A percentile compares a stretch with the other conserved stretches of the same genome.
Conservation (phyloP, 2,329 filamentous ascomycete genomes). For the Alternaria panax region DNA sequence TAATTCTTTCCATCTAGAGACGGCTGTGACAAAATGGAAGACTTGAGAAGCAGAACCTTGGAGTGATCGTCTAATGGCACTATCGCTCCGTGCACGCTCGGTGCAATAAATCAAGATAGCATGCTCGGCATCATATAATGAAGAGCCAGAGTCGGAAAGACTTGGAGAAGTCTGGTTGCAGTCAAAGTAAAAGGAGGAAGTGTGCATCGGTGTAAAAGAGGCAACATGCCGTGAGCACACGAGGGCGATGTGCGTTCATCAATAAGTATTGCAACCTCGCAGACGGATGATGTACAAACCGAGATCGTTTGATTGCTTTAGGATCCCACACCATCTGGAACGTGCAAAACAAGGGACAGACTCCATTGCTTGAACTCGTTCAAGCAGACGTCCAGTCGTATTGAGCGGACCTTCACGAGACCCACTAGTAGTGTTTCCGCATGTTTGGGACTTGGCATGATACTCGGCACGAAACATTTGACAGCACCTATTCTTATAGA, state of each 20-base stretch:
- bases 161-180: background rate
- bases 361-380: background rate
- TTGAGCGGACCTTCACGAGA: background rate
- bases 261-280: background rate
- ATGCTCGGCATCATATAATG: background rate
- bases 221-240: background rate
- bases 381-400: background rate
- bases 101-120: background rate
- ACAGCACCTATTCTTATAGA: slow-evolving; percentile 1
- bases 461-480: slow-evolving; percentile 17
- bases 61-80: background rate
- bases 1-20: background rate
- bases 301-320: background rate
- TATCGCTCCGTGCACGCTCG: background rate
- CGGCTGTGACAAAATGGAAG: background rate
- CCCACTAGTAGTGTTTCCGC: slow-evolving; percentile 4
- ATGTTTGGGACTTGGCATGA: slow-evolving; percentile 22
- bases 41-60: background rate
- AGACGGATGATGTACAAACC: background rate
- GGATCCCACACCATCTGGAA: slow-evolving; percentile 1
- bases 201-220: background rate
- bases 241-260: background rate
- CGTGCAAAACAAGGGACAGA: slow-evolving; percentile 2
- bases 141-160: background rate
- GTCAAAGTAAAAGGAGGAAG: background rate